phyloP scores from a whole-genome alignment of 805 yeast genomes.

The Yueomyces sp. region DNA sequence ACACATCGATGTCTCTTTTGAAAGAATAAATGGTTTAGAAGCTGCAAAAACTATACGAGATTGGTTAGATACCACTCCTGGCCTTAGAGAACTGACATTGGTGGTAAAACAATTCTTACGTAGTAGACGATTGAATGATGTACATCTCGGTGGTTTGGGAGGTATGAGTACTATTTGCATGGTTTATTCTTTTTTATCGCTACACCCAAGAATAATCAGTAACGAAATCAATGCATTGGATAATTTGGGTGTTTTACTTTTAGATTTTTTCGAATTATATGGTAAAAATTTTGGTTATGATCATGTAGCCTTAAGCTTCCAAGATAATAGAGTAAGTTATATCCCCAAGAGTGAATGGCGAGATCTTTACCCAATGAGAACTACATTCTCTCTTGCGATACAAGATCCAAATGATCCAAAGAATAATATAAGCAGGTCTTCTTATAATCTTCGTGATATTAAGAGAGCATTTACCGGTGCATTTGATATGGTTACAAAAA shows the following conservation, averaged over 20 bases:
- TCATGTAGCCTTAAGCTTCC: slow-evolving; percentile 53
- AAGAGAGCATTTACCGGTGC: slow-evolving; percentile 86
- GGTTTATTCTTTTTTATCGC: slow-evolving; percentile 59
- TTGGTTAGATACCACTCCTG: slow-evolving; percentile 68
- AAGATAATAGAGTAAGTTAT: slow-evolving; percentile 43
- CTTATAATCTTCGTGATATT: slow-evolving; percentile 65
- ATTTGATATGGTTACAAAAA: slow-evolving; percentile 57
- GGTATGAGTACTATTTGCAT: slow-evolving; percentile 88
- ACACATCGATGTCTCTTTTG: slow-evolving; percentile 84
- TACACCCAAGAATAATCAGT: slow-evolving; percentile 69
- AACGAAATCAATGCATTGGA: slow-evolving; percentile 52
- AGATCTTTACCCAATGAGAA: slow-evolving; percentile 35
- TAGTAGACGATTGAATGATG: slow-evolving; percentile 67
- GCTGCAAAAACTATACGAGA: slow-evolving; percentile 67
- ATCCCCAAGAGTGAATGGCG: slow-evolving; percentile 43
- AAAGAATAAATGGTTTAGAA: slow-evolving; percentile 64
- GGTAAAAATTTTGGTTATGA: slow-evolving; percentile 86
- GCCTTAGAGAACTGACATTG: slow-evolving; percentile 67
- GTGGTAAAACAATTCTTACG: slow-evolving; percentile 76
- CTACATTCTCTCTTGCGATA: slow-evolving; percentile 54
- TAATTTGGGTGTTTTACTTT: slow-evolving; percentile 72
- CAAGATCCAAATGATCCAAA: slow-evolving; percentile 78
- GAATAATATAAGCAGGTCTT: slow-evolving; percentile 80
- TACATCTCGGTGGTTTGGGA: slow-evolving; percentile 88
- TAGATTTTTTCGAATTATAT: slow-evolving; percentile 85